A percentile compares a stretch with the other conserved stretches of the same genome.
These are phyloP conservation scores for Debaryomyces nepalensis DNA, from an alignment of 1,139 yeast species.

Conservation along the genomic window DNA sequence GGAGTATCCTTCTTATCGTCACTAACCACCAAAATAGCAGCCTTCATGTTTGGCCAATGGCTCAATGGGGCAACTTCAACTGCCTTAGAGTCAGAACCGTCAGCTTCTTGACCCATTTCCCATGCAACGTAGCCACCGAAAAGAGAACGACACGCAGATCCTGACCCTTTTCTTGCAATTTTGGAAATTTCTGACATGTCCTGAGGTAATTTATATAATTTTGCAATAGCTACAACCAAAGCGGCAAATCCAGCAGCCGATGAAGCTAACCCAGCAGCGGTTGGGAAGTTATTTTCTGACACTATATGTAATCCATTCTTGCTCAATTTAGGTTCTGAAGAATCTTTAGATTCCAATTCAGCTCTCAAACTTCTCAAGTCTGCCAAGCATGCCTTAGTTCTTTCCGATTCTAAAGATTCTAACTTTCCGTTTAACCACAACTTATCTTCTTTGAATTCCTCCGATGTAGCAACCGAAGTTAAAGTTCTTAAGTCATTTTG, in stretches of 20 bases:
- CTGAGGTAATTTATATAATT: constrained; percentile 78
- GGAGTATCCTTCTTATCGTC: constrained; percentile 95
- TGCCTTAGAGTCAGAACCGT: constrained; percentile 91
- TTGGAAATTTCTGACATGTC: constrained; percentile 83
- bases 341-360: constrained; percentile 54
- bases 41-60: constrained; percentile 94
- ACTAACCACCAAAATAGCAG: constrained; percentile 88
- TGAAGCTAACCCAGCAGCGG: constrained; percentile 98
- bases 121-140: constrained; percentile 99
- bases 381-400: constrained; percentile 79
- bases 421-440: constrained; percentile 83
- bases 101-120: constrained; percentile 83
- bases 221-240: constrained; percentile 82
- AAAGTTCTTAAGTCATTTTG: constrained; percentile 89
- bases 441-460: constrained; percentile 61
- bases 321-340: constrained; percentile 63
- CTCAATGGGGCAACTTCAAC: constrained; percentile 82
- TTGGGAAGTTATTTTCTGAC: constrained; percentile 95
- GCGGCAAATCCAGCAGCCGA: constrained; percentile 99
- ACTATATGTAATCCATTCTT: constrained; percentile 75
- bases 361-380: constrained; percentile 74
- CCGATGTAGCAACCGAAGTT: constrained; percentile 81
- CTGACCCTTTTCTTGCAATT: constrained; percentile 97
- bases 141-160: constrained; percentile 95
- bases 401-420: constrained; percentile 65